Evolutionary conservation across 495 filamentous ascomycete species (phyloP).

Genomic region (Clohesyomyces aquaticus): DNA sequence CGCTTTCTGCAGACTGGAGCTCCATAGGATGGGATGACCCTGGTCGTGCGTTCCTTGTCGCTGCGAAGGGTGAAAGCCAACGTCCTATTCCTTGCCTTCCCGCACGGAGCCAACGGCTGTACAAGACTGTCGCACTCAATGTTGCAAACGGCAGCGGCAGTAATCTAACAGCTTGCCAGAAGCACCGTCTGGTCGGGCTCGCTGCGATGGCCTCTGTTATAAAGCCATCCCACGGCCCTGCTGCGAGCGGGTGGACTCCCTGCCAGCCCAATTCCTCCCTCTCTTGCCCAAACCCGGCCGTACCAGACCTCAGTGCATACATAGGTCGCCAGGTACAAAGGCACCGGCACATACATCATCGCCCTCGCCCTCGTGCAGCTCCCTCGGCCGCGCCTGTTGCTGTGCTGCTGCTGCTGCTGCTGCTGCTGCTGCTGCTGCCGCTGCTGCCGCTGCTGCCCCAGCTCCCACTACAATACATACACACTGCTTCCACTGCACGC

Average conservation of each 20-base stretch:
- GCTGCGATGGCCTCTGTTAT: slow-evolving; percentile 38
- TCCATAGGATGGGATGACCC: slow-evolving; percentile 22
- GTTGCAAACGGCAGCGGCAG: slow-evolving; percentile 43
- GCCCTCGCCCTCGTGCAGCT: too few relatives aligned
- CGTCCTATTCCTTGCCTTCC: slow-evolving; percentile 28
- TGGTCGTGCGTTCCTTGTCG: slow-evolving; percentile 31
- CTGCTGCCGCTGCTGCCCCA: too few relatives aligned
- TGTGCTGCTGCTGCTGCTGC: too few relatives aligned
- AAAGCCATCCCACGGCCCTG: slow-evolving; percentile 38
- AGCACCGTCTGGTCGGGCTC: slow-evolving; percentile 36
- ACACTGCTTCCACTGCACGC: too few relatives aligned
- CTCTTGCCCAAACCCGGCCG: background rate
- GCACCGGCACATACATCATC: background rate
- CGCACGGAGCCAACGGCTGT: slow-evolving; percentile 39
- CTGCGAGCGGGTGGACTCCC: slow-evolving; percentile 22
- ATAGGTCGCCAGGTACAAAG: background rate
- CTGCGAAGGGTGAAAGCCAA: slow-evolving; percentile 11
- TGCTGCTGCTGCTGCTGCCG: too few relatives aligned
- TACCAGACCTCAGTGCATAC: background rate
- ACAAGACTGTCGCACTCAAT: slow-evolving; percentile 40
- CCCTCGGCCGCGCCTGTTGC: too few relatives aligned
- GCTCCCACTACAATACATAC: too few relatives aligned
- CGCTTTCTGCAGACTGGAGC: slow-evolving; percentile 9
- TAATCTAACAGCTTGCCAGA: slow-evolving; percentile 40
- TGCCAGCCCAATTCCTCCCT: slow-evolving; percentile 11